A percentile compares a stretch with the other conserved stretches of the same genome.
Conservation (phyloP, 1,284 basidiomycete species). For the Erythrobasidium hasegawianum region DNA sequence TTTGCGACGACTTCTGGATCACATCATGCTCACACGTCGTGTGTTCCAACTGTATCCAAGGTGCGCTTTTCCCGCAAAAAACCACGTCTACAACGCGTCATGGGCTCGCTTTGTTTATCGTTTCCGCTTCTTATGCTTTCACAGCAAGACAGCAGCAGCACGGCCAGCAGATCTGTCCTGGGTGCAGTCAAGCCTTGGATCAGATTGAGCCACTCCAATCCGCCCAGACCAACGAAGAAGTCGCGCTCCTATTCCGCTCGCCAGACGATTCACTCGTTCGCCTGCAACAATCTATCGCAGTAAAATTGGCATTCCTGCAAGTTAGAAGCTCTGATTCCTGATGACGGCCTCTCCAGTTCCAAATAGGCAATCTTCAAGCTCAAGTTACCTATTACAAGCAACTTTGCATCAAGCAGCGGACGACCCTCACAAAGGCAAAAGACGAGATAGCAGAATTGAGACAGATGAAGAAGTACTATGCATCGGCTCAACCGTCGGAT, state of each 20-base stretch:
- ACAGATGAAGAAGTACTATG: constrained; percentile 18
- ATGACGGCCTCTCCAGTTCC: constrained; percentile 11
- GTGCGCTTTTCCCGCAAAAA: constrained; percentile 4
- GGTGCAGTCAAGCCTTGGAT: constrained; percentile 5
- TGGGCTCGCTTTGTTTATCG: neutral
- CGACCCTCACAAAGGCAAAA: constrained; percentile 11
- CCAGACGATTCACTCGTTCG: constrained; percentile 10
- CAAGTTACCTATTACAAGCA: constrained; percentile 24
- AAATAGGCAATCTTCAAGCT: constrained; percentile 14
- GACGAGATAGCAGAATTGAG: constrained; percentile 10
- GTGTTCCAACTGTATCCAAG: constrained; percentile 25
- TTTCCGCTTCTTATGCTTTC: constrained; percentile 1
- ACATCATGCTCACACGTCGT: constrained; percentile 30
- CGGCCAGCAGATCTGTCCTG: constrained; percentile 10
- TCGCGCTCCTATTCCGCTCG: constrained; percentile 17
- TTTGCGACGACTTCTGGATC: constrained; percentile 26
- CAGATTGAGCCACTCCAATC: neutral
- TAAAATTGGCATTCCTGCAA: too few relatives aligned
- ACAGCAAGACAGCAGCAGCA: neutral
- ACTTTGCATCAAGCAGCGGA: constrained; percentile 19
- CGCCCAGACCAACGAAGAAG: neutral
- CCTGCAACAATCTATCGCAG: constrained; percentile 8
- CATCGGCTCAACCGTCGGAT: neutral
- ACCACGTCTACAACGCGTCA: too few relatives aligned
- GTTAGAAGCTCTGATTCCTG: too few relatives aligned